Evolutionary conservation across 2,329 filamentous ascomycete genomes (phyloP).

Genomic region (Tricladium varicosporioides): DNA sequence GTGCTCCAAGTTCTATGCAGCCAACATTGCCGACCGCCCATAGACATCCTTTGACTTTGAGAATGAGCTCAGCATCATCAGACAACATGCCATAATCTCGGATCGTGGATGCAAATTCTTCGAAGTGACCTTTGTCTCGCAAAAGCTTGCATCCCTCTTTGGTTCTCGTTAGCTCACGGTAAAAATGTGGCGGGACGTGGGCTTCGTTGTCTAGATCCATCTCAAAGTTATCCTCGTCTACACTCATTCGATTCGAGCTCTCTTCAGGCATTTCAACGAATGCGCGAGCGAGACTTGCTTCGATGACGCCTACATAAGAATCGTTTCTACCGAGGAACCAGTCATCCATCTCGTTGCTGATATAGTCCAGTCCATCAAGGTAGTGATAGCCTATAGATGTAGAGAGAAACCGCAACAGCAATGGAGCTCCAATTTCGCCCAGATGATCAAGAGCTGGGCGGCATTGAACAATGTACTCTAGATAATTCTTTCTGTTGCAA

Average conservation of each 20-base stretch:
- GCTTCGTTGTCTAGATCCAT: conserved; percentile 44
- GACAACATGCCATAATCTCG: conserved; percentile 82
- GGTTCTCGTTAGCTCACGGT: conserved; percentile 89
- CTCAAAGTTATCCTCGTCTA: conserved; percentile 40
- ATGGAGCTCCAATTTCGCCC: conserved; percentile 91
- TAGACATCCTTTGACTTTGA: conserved; percentile 93
- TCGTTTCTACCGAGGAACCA: conserved; percentile 98
- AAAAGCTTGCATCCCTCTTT: conserved; percentile 88
- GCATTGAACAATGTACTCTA: conserved; percentile 97
- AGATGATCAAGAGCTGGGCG: conserved; percentile 91
- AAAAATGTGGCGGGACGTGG: conserved; percentile 91
- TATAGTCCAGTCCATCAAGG: conserved; percentile 93
- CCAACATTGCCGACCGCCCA: conserved; percentile 99
- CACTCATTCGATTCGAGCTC: conserved; percentile 30
- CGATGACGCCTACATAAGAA: conserved; percentile 89
- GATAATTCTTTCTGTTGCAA: conserved; percentile 84
- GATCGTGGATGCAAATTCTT: conserved; percentile 87
- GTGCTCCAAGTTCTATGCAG: conserved; percentile 94
- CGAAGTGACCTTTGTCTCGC: conserved; percentile 91
- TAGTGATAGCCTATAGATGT: conserved; percentile 98
- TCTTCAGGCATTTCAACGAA: conserved; percentile 55
- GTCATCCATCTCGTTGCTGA: conserved; percentile 99
- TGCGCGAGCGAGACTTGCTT: conserved; percentile 88
- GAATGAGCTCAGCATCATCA: conserved; percentile 79
- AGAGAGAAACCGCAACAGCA: conserved; percentile 88